Conservation (phyloP, 805 yeast genomes). For the Metschnikowia continentalis region DNA sequence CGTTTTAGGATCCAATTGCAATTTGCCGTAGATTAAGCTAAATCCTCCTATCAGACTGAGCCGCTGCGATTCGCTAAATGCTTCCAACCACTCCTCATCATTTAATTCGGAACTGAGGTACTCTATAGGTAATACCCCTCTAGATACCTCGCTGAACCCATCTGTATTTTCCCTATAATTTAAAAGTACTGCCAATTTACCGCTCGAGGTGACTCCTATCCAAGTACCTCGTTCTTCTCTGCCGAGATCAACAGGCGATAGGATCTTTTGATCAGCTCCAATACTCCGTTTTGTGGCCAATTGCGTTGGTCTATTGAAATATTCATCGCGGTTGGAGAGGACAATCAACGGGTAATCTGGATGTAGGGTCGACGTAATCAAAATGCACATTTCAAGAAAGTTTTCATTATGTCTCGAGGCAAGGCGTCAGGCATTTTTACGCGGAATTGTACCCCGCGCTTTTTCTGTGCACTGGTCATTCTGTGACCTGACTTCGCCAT, state of each 20-base stretch:
- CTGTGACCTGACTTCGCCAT: background rate
- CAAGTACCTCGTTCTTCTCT: constrained; percentile 82
- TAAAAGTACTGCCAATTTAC: constrained; percentile 67
- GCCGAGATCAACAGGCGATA: constrained; percentile 74
- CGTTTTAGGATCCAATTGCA: constrained; percentile 23
- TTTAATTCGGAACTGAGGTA: constrained; percentile 35
- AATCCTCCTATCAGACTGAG: constrained; percentile 55
- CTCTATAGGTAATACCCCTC: constrained; percentile 49
- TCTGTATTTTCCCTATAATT: constrained; percentile 57
- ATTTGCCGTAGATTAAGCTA: constrained; percentile 52
- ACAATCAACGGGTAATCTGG: constrained; percentile 72
- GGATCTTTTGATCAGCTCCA: constrained; percentile 32
- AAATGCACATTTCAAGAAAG: constrained; percentile 62
- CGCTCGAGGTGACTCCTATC: constrained; percentile 67
- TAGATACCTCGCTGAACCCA: constrained; percentile 37
- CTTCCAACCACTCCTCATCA: constrained; percentile 44
- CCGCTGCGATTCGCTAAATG: constrained; percentile 14
- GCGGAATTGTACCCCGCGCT: background rate
- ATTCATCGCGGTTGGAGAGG: constrained; percentile 87
- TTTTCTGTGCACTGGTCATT: background rate
- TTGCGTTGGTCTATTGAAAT: constrained; percentile 65
- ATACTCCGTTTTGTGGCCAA: constrained; percentile 39
- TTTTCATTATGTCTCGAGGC: background rate
- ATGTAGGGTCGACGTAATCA: constrained; percentile 62
- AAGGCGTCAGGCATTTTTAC: background rate